Percentiles rank a stretch among this genome's conserved stretches.
Evolutionary conservation across 2,329 filamentous ascomycete genomes (phyloP).

Genomic region (Hymenotorrendiella dingleyae): DNA sequence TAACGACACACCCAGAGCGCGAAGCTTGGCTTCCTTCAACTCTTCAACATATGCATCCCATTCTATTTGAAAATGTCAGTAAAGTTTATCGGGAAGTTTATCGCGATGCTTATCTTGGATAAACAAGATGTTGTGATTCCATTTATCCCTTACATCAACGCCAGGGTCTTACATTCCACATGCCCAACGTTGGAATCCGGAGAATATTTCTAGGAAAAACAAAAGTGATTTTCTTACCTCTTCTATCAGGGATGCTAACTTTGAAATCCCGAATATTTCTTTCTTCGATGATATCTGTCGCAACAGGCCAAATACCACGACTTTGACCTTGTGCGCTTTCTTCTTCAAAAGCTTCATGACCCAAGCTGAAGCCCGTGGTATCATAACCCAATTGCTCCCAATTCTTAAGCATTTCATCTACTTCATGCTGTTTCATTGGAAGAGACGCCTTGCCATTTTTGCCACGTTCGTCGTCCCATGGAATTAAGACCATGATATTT

Average conservation of each 20-base stretch:
- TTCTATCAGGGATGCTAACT: constrained; percentile 56
- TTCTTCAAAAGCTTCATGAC: constrained; percentile 31
- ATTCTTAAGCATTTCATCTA: constrained; percentile 54
- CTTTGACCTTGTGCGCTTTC: constrained; percentile 45
- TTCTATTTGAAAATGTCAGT: constrained; percentile 27
- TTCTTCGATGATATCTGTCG: constrained; percentile 52
- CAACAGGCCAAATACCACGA: constrained; percentile 60
- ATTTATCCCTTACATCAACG: too few relatives aligned
- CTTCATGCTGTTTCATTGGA: constrained; percentile 50
- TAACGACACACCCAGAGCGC: constrained; percentile 80
- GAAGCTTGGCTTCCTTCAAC: constrained; percentile 84
- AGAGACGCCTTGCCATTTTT: constrained; percentile 46
- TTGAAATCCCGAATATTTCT: constrained; percentile 46
- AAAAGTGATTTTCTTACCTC: constrained; percentile 26
- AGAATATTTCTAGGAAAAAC: not conserved
- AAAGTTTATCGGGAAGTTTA: too few relatives aligned
- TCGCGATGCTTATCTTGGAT: too few relatives aligned
- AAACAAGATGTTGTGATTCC: too few relatives aligned
- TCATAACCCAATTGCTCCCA: constrained; percentile 68
- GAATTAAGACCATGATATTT: constrained; percentile 65
- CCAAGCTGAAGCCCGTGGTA: constrained; percentile 61
- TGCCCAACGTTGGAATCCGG: too few relatives aligned
- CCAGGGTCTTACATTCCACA: too few relatives aligned
- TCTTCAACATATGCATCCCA: constrained; percentile 78
- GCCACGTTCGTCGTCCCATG: constrained; percentile 61